Evolutionary conservation across 2,329 filamentous ascomycete genomes (phyloP).

Genomic region (Fusarium sp.): DNA sequence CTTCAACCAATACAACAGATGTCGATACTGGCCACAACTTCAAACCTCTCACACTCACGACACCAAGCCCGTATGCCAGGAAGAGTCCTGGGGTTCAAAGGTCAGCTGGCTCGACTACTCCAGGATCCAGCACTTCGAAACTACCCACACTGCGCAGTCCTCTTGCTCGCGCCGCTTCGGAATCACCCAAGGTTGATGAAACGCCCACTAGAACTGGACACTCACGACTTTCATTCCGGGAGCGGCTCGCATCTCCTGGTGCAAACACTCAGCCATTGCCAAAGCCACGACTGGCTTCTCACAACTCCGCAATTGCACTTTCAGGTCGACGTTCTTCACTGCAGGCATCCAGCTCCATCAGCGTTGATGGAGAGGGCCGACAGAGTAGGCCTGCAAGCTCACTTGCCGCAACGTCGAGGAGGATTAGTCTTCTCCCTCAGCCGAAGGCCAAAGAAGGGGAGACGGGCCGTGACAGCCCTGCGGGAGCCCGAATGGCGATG

Average conservation of each 20-base stretch:
- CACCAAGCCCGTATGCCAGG: conserved; percentile 71
- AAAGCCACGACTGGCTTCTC: conserved; percentile 61
- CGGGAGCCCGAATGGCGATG: conserved; percentile 59
- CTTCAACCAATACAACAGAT: conserved; percentile 74
- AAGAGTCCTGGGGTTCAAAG: conserved; percentile 59
- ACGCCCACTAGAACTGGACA: conserved; percentile 62
- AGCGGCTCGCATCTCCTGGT: conserved; percentile 66
- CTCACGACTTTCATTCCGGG: conserved; percentile 68
- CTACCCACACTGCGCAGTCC: conserved; percentile 67
- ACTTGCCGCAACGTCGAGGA: conserved; percentile 64
- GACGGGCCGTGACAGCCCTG: conserved; percentile 65
- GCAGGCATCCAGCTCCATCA: conserved; percentile 62
- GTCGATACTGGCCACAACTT: conserved; percentile 79
- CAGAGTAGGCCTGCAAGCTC: conserved; percentile 70
- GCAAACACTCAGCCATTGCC: conserved; percentile 64
- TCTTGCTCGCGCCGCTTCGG: conserved; percentile 62
- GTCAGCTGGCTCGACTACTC: conserved; percentile 61
- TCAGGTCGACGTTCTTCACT: conserved; percentile 68
- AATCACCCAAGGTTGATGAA: conserved; percentile 63
- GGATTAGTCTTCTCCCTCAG: conserved; percentile 70
- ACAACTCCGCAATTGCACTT: conserved; percentile 62
- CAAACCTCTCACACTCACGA: conserved; percentile 73
- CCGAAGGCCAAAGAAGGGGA: conserved; percentile 56
- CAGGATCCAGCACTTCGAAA: conserved; percentile 61
- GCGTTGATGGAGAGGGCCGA: conserved; percentile 49